Base-by-base conservation (phyloP, 208 protist species). In the Acanthamoeba divionensis region DNA sequence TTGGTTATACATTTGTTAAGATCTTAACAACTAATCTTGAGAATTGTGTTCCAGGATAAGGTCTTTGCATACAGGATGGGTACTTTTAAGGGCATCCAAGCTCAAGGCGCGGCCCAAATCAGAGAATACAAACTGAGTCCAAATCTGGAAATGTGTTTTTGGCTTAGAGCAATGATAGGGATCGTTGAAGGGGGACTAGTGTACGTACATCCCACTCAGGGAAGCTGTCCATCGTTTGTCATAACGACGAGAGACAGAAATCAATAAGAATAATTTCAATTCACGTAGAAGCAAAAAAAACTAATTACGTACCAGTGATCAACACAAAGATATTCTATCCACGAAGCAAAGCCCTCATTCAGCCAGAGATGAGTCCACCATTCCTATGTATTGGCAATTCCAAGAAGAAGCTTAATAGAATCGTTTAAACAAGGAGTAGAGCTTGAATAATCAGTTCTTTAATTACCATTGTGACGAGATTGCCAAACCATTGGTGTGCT, bases 291-390 rank as follows among this genome's bases (percentile, higher is more conserved):
- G 50, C 38, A 66, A n/a, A 60, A 60, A 18, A 60, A n/a, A 60
- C 18, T 18, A 60, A 60, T 24, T 18, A 60, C 18, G 52, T n/a
- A 60, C 52, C 52, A 60, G n/a, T 60, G n/a, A 47, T 92, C 69
- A 18, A 92, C 90, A 29, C 63, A 44, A 7, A 52, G n/a, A 69
- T 90, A 90, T 60, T 87, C 91, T 26, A 93, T 60, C 38, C 52
- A 93, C 18, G 87, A 77, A 12, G 92, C 92, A 67, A 93, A 93
- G 45, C 90, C 93, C 92, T 99, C 98, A 89, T 99, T 99, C 8
- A 99, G 95, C 98, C 98, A 99, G 60, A 99, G 93, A 82, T 98
- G 95, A 57, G 96, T 96, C 98, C 98, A 99, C 97, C 97, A 99
- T 71, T 95, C 89, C 18, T 6, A 33, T 52, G 15, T 3, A 73